phyloP scores from a whole-genome alignment of 164 flowering plant genomes.

The Stephania japonica region DNA sequence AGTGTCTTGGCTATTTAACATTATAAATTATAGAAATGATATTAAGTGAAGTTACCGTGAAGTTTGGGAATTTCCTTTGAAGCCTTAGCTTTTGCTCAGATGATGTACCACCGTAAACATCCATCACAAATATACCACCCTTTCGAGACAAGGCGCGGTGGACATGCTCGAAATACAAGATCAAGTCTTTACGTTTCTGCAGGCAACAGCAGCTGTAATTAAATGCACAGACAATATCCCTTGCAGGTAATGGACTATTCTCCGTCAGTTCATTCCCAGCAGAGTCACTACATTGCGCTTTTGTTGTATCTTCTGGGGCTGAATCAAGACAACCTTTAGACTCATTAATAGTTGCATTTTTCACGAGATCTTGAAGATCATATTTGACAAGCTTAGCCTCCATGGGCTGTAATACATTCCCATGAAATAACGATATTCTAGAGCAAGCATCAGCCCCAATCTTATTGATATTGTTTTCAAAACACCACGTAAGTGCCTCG shows the following conservation, averaged over 20 bases:
- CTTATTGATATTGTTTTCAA: conserved; percentile 67
- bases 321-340: conserved; percentile 16
- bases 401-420: conserved; percentile 79
- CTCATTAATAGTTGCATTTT: conserved; percentile 29
- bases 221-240: conserved; percentile 92
- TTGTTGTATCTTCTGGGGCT: conserved; percentile 16
- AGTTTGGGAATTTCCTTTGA: conserved; percentile 73
- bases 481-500: conserved; percentile 85
- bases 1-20: too few species aligned
- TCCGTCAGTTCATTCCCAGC: conserved; percentile 20
- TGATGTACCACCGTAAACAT: conserved; percentile 89
- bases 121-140: conserved; percentile 97
- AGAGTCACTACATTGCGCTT: conserved; percentile 6
- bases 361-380: conserved; percentile 28
- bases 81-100: conserved; percentile 66
- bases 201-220: conserved; percentile 97
- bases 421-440: conserved; percentile 79
- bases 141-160: conserved; percentile 49
- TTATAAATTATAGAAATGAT: not conserved
- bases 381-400: conserved; percentile 47
- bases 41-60: conserved; percentile 52
- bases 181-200: conserved; percentile 62
- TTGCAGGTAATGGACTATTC: conserved; percentile 40
- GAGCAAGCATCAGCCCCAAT: conserved; percentile 64
- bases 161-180: conserved; percentile 77